Conservation (phyloP, 257 asterid species). For the Agastache rugosa region DNA sequence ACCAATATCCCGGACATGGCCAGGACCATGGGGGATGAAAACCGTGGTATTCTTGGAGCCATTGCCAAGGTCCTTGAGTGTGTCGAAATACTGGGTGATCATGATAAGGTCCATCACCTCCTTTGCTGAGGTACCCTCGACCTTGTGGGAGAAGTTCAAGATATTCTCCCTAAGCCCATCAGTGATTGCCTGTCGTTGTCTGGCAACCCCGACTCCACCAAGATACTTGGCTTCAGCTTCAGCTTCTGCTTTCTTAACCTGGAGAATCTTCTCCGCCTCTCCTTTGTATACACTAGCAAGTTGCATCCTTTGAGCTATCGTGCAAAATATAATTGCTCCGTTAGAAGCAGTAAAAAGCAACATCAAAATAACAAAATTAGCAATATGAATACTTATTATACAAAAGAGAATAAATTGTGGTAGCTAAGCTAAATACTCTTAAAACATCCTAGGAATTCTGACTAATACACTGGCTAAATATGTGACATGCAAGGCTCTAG, state of each 20-base stretch:
- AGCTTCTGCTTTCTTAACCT: conserved; percentile 89
- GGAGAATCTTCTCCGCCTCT: conserved; percentile 93
- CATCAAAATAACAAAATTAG: background rate
- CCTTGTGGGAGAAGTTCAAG: conserved; percentile 83
- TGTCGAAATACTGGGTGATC: conserved; percentile 97
- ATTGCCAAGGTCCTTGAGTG: conserved; percentile 92
- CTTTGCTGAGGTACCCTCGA: conserved; percentile 87
- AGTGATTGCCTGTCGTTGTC: conserved; percentile 98
- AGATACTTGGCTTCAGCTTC: conserved; percentile 97
- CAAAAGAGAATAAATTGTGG: background rate
- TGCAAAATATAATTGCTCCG: background rate
- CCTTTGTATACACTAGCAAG: conserved; percentile 97
- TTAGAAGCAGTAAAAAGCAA: conserved; percentile 6
- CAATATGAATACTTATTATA: background rate
- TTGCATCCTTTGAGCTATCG: conserved; percentile 94
- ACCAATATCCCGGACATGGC: conserved; percentile 91
- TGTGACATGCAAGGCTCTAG: background rate
- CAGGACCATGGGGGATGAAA: conserved; percentile 96
- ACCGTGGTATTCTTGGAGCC: conserved; percentile 87
- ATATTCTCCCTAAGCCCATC: conserved; percentile 95
- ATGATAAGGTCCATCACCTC: conserved; percentile 97
- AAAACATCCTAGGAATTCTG: background rate
- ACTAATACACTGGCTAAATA: background rate
- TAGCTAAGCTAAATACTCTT: background rate
- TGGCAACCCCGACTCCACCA: conserved; percentile 99